phyloP scores from a whole-genome alignment of 306 rosid species.

The Quercus alba region DNA sequence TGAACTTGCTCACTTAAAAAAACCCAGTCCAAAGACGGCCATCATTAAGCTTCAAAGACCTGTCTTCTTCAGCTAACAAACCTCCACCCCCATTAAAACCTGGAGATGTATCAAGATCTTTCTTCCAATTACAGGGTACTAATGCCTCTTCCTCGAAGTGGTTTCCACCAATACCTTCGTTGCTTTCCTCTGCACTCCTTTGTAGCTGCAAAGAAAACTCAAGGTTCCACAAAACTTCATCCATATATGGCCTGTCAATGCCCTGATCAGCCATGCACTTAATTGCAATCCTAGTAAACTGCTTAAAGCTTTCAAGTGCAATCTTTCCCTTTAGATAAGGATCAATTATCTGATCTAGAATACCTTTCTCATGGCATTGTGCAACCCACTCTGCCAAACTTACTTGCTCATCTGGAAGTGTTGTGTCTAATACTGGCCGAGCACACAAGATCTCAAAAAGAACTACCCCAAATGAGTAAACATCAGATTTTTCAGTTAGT shows the following conservation, averaged over 20 bases:
- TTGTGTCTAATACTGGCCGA: conserved; percentile 48
- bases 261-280: conserved; percentile 52
- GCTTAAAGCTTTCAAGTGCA: conserved; percentile 48
- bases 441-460: conserved; percentile 56
- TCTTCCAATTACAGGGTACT: no score
- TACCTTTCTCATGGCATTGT: conserved; percentile 52
- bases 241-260: conserved; percentile 25
- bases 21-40: no score
- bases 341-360: conserved; percentile 23
- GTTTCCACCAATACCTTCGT: no score
- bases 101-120: no score
- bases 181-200: no score
- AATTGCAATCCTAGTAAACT: conserved; percentile 50
- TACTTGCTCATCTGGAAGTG: conserved; percentile 50
- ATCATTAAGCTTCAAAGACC: no score
- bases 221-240: background rate
- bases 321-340: no score
- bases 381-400: conserved; percentile 62
- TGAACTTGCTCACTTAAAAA: no score
- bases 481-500: conserved; percentile 53
- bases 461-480: conserved; percentile 56
- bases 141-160: no score
- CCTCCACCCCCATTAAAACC: no score
- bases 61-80: no score
- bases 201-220: no score